These are phyloP conservation scores for Leptographium wingfieldii DNA, from an alignment of 2,329 filamentous ascomycete genomes.

Conservation along the genomic window DNA sequence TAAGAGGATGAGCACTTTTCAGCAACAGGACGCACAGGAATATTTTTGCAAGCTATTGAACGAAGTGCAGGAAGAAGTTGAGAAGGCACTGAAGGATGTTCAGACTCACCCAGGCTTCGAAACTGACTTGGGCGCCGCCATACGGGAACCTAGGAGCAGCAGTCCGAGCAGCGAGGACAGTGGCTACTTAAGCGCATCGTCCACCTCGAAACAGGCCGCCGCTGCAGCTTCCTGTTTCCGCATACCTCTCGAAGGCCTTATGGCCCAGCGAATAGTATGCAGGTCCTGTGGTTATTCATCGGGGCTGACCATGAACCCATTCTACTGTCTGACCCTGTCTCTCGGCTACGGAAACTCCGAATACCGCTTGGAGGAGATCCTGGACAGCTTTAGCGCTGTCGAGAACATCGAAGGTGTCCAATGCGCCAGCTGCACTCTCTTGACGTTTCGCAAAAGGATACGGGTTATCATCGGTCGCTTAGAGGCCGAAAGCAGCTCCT, in stretches of 20 bases:
- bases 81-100: constrained; percentile 29
- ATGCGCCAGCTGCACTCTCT: constrained; percentile 79
- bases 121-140: constrained; percentile 13
- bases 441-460: constrained; percentile 40
- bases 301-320: constrained; percentile 78
- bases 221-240: constrained; percentile 28
- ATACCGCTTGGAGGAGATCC: constrained; percentile 63
- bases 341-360: constrained; percentile 49
- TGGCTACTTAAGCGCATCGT: constrained; percentile 37
- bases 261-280: constrained; percentile 83
- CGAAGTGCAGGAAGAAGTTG: constrained; percentile 67
- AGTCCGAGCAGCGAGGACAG: constrained; percentile 45
- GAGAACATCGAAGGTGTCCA: constrained; percentile 83
- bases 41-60: constrained; percentile 88
- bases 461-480: constrained; percentile 30
- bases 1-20: constrained; percentile 89
- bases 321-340: constrained; percentile 84
- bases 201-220: constrained; percentile 22
- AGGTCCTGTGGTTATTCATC: constrained; percentile 76
- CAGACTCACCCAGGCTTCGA: constrained; percentile 27
- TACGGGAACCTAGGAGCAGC: constrained; percentile 12
- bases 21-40: constrained; percentile 95
- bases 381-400: constrained; percentile 74
- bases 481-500: constrained; percentile 18
- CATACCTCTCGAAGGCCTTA: constrained; percentile 77